Base-by-base conservation (phyloP, 164 flowering plant species). In the Protea cynaroides region DNA sequence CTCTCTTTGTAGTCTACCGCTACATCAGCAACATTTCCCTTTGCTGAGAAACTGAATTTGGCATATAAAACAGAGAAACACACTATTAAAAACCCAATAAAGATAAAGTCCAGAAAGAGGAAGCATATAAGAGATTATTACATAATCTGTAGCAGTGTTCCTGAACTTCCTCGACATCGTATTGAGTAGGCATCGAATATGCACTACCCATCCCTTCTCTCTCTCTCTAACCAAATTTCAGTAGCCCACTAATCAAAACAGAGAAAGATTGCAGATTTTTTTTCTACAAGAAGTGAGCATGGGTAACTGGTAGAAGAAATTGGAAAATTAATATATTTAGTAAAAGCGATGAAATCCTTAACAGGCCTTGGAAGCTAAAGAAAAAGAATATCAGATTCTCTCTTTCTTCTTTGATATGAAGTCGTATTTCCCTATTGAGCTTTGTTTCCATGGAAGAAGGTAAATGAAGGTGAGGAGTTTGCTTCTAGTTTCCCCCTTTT, bases 111-210 rank as follows among this genome's bases (percentile, higher is more conserved):
- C 34, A 29, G 52, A 9, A 52, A 38, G 14, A 1, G 25, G 40
- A 12, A 8, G 64, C 8, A 9, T 64, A 50, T 9, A 19, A 58
- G 25, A 18, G 69, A 87, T 44, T 68, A 94, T 44, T 68, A 94
- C 98, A 91, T 14, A 85, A 74, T 72, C 84, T 60, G 63, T 84
- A 66, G 78, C 92, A 86, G 75, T 94, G 81, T 51, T 81, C 83
- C 76, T 93, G 92, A 63, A 93, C 98, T 79, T 89, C 98, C 74
- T 93, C 98, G 49, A 93, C 90, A 55, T 93, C 98, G 58, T 90
- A 90, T 62, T 93, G 98, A 62, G 96, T 90, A 14, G 89, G 84
- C 90, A 80, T 79, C 4, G 98, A 93, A 0, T 94, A 84, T 3
- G 96, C 76, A 65, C 46, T 89, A 62, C 98, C 98, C 98, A 93